Conservation (phyloP, 2,329 filamentous ascomycete genomes). For the Exophiala phaeomuriformis region DNA sequence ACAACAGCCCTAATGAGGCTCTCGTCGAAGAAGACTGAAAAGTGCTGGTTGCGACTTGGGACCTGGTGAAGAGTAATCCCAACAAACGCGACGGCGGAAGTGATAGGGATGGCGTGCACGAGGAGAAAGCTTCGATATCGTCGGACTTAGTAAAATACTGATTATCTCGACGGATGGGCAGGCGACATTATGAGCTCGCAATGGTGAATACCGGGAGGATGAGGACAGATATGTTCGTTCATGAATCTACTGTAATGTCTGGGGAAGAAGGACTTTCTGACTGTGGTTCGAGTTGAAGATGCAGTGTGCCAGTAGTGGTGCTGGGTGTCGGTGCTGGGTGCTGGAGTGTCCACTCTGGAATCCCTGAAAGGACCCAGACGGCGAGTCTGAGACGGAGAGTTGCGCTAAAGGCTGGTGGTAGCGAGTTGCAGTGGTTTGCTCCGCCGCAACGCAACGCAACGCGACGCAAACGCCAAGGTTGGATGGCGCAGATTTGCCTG, state of each 20-base stretch:
- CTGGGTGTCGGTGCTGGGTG: neutral
- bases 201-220: slow-evolving; percentile 7
- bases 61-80: slow-evolving; percentile 1
- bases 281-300: neutral
- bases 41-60: slow-evolving; percentile 6
- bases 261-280: slow-evolving; percentile 2
- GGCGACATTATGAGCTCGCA: slow-evolving; percentile 15
- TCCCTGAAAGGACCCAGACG: neutral
- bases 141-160: slow-evolving; percentile 4
- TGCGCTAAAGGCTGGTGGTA: no score
- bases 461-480: neutral
- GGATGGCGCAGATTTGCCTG: neutral
- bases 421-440: neutral
- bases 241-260: neutral
- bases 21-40: neutral
- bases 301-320: neutral
- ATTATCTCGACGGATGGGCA: slow-evolving; percentile 15
- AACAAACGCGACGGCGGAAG: slow-evolving; percentile 2
- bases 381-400: neutral
- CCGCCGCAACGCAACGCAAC: neutral
- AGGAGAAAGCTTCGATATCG: slow-evolving; percentile 1
- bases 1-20: neutral
- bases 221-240: slow-evolving; percentile 20
- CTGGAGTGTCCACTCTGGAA: neutral
- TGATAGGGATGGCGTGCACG: slow-evolving; percentile 17